Conservation (phyloP, 148 eudicot genomes). For the Polygonum aviculare region DNA sequence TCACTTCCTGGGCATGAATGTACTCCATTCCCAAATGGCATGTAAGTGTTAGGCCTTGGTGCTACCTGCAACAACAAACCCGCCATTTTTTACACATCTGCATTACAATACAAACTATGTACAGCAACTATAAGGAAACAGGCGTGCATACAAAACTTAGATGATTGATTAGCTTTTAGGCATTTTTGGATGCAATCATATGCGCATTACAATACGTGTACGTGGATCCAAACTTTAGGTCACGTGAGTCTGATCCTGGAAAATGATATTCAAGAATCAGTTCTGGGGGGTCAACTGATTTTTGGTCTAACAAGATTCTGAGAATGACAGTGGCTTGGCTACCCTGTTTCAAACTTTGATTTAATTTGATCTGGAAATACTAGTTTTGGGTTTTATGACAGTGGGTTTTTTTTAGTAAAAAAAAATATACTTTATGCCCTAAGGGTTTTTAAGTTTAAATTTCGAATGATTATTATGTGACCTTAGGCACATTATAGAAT, state of each 20-base stretch:
- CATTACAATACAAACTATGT: background rate
- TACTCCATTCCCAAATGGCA: constrained; percentile 64
- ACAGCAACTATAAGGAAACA: background rate
- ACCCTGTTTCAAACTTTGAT: background rate
- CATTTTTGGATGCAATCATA: background rate
- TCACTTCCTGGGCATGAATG: constrained; percentile 95
- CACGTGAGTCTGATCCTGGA: background rate
- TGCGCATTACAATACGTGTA: background rate
- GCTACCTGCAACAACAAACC: constrained; percentile 33
- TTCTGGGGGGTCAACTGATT: background rate
- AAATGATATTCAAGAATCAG: background rate
- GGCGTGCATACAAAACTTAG: background rate
- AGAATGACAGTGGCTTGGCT: background rate
- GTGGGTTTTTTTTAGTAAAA: no score
- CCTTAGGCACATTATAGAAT: no score
- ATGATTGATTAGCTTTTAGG: background rate
- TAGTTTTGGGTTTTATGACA: background rate
- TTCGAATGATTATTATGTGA: no score
- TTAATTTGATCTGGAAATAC: background rate
- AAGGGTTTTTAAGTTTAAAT: no score
- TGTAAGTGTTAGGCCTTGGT: constrained; percentile 42
- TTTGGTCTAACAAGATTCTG: background rate
- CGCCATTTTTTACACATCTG: background rate
- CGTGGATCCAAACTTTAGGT: background rate
- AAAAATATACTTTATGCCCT: no score